phyloP scores from a whole-genome alignment of 2,329 filamentous ascomycete species.

The Arachnomyces sp. region DNA sequence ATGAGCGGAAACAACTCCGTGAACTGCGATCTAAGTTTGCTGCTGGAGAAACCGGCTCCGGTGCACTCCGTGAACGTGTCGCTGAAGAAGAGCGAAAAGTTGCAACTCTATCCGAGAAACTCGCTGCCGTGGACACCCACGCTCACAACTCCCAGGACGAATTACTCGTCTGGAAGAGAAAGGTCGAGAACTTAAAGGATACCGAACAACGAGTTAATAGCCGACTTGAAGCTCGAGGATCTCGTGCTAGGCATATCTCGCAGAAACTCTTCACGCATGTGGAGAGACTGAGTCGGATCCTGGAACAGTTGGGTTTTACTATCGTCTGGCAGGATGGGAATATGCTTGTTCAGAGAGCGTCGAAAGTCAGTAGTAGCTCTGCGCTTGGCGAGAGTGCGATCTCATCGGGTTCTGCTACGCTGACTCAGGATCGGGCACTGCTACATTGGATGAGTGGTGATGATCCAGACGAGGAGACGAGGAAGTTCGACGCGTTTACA shows the following conservation, averaged over 20 bases:
- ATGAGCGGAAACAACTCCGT: conserved; percentile 61
- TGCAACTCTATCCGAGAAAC: conserved; percentile 57
- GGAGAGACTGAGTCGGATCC: conserved; percentile 69
- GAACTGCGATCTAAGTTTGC: conserved; percentile 63
- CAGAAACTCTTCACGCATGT: conserved; percentile 76
- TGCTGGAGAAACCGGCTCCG: conserved; percentile 75
- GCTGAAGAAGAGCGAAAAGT: conserved; percentile 68
- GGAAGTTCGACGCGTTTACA: conserved; percentile 68
- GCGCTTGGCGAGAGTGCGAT: conserved; percentile 27
- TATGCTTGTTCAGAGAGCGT: conserved; percentile 67
- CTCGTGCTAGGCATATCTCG: conserved; percentile 72
- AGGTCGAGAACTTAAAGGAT: conserved; percentile 30
- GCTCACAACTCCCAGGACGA: conserved; percentile 69
- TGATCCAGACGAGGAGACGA: conserved; percentile 57
- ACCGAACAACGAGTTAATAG: conserved; percentile 31
- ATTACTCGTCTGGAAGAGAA: conserved; percentile 59
- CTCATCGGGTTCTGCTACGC: conserved; percentile 27
- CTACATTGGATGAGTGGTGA: conserved; percentile 74
- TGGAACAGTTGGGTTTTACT: conserved; percentile 80
- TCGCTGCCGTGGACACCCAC: conserved; percentile 68
- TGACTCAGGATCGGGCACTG: conserved; percentile 57
- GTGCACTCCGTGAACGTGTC: conserved; percentile 64
- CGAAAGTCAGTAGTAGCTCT: conserved; percentile 40
- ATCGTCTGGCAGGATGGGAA: conserved; percentile 63
- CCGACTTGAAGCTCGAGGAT: conserved; percentile 61